Conservation (phyloP, 805 yeast species). For the Wickerhamiella shivajii region DNA sequence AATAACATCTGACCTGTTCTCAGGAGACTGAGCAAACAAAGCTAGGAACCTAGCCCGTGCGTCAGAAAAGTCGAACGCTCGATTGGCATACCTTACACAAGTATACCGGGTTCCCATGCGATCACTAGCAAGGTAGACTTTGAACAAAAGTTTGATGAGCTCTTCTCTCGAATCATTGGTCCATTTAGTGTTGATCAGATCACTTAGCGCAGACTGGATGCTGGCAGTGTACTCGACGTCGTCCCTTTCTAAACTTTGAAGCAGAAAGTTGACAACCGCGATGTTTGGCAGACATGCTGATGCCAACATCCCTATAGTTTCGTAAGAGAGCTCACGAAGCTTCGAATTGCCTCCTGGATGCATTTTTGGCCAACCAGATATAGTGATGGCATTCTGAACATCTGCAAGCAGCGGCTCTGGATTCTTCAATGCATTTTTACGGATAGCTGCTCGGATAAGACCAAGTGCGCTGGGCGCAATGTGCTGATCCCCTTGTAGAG, state of each 20-base stretch:
- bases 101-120: slow-evolving; percentile 41
- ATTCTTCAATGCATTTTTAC: no score
- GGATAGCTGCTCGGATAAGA: no score
- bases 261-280: slow-evolving; percentile 45
- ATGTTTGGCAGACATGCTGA: slow-evolving; percentile 31
- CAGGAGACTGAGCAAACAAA: slow-evolving; percentile 43
- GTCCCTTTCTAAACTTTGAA: slow-evolving; percentile 57
- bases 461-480: no score
- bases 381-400: slow-evolving; percentile 17
- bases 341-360: no score
- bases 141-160: slow-evolving; percentile 29
- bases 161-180: slow-evolving; percentile 25
- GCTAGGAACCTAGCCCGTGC: slow-evolving; percentile 53
- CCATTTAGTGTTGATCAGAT: slow-evolving; percentile 32
- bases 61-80: slow-evolving; percentile 52
- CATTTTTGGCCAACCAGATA: slow-evolving; percentile 24
- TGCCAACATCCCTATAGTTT: slow-evolving; percentile 51
- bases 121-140: slow-evolving; percentile 28
- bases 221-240: slow-evolving; percentile 44
- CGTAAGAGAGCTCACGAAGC: no score
- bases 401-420: no score
- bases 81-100: slow-evolving; percentile 49
- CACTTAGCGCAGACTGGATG: slow-evolving; percentile 56
- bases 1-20: slow-evolving; percentile 53
- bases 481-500: no score